Conservation (phyloP, 768 basidiomycete species). For the Imleria badia region DNA sequence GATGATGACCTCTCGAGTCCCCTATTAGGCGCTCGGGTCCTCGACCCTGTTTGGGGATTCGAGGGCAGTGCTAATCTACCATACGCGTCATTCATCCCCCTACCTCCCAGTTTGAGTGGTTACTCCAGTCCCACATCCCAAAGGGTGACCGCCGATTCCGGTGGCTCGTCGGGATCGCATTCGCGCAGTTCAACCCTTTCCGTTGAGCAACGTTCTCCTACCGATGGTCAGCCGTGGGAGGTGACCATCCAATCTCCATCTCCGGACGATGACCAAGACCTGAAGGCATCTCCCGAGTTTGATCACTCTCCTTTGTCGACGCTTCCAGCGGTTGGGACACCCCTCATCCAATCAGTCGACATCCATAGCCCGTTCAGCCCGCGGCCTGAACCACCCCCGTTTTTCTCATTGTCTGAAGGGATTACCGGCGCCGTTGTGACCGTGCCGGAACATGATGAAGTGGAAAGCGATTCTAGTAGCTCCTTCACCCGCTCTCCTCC, state of each 20-base stretch:
- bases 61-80: slow-evolving; percentile 17
- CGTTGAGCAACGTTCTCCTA: slow-evolving; percentile 29
- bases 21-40: slow-evolving; percentile 5
- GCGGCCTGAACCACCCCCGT: slow-evolving; percentile 21
- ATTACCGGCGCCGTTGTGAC: neutral
- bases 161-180: slow-evolving; percentile 17
- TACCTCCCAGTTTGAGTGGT: slow-evolving; percentile 32
- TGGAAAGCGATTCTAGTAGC: slow-evolving; percentile 20
- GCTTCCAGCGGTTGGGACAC: slow-evolving; percentile 31
- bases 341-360: slow-evolving; percentile 17
- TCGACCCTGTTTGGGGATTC: slow-evolving; percentile 26
- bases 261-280: slow-evolving; percentile 4
- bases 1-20: slow-evolving; percentile 9
- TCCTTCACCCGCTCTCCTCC: slow-evolving; percentile 29
- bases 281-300: slow-evolving; percentile 17
- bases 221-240: slow-evolving; percentile 15
- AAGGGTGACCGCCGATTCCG: slow-evolving; percentile 14
- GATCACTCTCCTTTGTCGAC: slow-evolving; percentile 34
- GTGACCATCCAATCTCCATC: slow-evolving; percentile 5
- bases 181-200: slow-evolving; percentile 33
- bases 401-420: slow-evolving; percentile 23
- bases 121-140: slow-evolving; percentile 33
- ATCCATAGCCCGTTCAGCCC: slow-evolving; percentile 30
- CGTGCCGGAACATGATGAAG: slow-evolving; percentile 11
- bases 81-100: slow-evolving; percentile 29